phyloP scores from a whole-genome alignment of 352 stramenopile genomes.

The Aphanomyces euteiches region DNA sequence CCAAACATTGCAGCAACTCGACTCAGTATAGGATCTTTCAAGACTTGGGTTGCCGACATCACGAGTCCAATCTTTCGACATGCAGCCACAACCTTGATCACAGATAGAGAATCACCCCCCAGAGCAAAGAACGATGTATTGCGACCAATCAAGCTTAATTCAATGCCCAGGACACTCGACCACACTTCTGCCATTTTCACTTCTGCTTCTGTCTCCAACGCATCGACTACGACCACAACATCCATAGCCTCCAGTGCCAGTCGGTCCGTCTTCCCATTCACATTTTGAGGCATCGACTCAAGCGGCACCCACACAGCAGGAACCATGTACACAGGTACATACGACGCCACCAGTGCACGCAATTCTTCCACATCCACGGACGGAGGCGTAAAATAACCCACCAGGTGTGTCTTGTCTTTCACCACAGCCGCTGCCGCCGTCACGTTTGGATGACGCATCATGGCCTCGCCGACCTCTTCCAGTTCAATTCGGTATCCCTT shows the following conservation, averaged over 20 bases:
- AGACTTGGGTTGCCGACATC: too few relatives aligned
- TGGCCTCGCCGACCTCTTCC: slow-evolving; percentile 85
- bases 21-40: too few relatives aligned
- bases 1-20: too few relatives aligned
- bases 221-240: slow-evolving; percentile 37
- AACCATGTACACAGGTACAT: background rate
- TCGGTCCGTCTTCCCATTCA: slow-evolving; percentile 85
- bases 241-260: slow-evolving; percentile 87
- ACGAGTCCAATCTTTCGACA: background rate
- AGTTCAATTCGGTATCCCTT: slow-evolving; percentile 93
- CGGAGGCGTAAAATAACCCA: slow-evolving; percentile 39
- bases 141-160: slow-evolving; percentile 52
- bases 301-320: background rate
- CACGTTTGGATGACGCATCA: slow-evolving; percentile 80
- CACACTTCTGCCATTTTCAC: slow-evolving; percentile 57
- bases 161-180: slow-evolving; percentile 61
- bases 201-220: slow-evolving; percentile 56
- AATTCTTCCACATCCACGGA: background rate
- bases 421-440: slow-evolving; percentile 88
- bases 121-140: slow-evolving; percentile 77
- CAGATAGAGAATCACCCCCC: slow-evolving; percentile 49
- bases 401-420: slow-evolving; percentile 89
- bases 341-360: background rate
- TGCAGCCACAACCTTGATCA: slow-evolving; percentile 3
- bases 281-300: slow-evolving; percentile 48